phyloP scores from a whole-genome alignment of 352 stramenopile genomes.

The Pythium monospermum region DNA sequence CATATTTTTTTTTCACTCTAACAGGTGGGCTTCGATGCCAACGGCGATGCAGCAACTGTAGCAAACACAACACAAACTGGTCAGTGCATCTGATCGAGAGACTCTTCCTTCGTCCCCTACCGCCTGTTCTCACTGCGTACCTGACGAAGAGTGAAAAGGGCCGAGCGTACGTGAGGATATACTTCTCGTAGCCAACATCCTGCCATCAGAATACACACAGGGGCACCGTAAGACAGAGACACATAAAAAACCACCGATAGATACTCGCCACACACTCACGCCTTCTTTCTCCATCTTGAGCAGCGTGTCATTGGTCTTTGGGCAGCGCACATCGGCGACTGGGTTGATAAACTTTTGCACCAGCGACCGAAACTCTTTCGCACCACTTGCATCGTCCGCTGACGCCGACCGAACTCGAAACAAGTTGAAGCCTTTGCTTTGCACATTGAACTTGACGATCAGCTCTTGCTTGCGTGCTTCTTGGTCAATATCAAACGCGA shows the following conservation, averaged over 20 bases:
- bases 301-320: slow-evolving; percentile 59
- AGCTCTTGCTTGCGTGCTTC: slow-evolving; percentile 71
- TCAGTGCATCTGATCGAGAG: too few relatives aligned
- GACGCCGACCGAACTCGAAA: slow-evolving; percentile 34
- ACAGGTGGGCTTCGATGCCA: slow-evolving; percentile 54
- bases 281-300: slow-evolving; percentile 83
- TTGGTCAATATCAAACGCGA: slow-evolving; percentile 69
- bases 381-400: slow-evolving; percentile 25
- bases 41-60: slow-evolving; percentile 67
- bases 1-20: slow-evolving; percentile 41
- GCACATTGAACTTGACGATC: slow-evolving; percentile 46
- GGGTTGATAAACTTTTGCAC: slow-evolving; percentile 82
- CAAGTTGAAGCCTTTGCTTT: slow-evolving; percentile 44
- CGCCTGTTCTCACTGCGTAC: slow-evolving; percentile 16
- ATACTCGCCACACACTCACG: too few relatives aligned
- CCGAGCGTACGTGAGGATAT: slow-evolving; percentile 68
- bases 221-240: too few relatives aligned
- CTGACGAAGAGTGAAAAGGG: slow-evolving; percentile 79
- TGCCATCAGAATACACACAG: too few relatives aligned
- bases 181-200: slow-evolving; percentile 66
- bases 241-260: too few relatives aligned
- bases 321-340: slow-evolving; percentile 58
- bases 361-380: slow-evolving; percentile 19
- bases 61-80: background rate
- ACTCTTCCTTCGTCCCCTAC: background rate